Conservation (phyloP, 768 basidiomycete species). For the Galerina sulciceps region DNA sequence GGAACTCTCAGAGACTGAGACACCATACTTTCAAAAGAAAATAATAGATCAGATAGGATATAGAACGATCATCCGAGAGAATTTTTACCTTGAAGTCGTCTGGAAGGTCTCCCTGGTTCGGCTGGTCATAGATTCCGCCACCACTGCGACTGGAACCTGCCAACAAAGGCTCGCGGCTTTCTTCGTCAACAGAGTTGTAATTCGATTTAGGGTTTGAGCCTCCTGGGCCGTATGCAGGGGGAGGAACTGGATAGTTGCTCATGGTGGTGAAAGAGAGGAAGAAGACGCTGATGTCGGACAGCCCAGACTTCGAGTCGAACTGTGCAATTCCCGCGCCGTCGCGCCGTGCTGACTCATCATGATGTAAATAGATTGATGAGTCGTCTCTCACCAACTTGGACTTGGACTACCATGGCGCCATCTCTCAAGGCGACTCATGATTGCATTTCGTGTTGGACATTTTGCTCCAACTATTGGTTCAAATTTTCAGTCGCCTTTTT, state of each 20-base stretch:
- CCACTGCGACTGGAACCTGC: slow-evolving; percentile 51
- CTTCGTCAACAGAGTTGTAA: slow-evolving; percentile 34
- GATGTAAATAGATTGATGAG: background rate
- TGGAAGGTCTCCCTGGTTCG: slow-evolving; percentile 73
- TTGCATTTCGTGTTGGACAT: background rate
- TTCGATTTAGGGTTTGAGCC: slow-evolving; percentile 33
- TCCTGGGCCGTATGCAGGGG: slow-evolving; percentile 62
- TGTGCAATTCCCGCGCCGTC: background rate
- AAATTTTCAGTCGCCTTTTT: background rate
- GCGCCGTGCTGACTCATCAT: background rate
- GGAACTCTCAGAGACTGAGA: slow-evolving; percentile 77
- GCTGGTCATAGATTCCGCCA: slow-evolving; percentile 74
- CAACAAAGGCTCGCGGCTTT: slow-evolving; percentile 59
- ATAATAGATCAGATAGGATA: background rate
- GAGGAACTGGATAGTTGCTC: slow-evolving; percentile 65
- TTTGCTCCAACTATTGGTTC: background rate
- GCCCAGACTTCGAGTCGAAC: slow-evolving; percentile 3
- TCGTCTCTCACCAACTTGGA: background rate
- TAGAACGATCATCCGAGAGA: background rate
- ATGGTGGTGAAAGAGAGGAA: slow-evolving; percentile 40
- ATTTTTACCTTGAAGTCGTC: slow-evolving; percentile 89
- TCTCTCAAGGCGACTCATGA: background rate
- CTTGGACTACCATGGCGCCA: background rate
- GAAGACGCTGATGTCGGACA: too few relatives aligned
- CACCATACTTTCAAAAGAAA: slow-evolving; percentile 63